Evolutionary conservation across 208 protist species (phyloP), one percentile per base, ranked within the genome.

Genomic region (Trypanosoma mega): DNA sequence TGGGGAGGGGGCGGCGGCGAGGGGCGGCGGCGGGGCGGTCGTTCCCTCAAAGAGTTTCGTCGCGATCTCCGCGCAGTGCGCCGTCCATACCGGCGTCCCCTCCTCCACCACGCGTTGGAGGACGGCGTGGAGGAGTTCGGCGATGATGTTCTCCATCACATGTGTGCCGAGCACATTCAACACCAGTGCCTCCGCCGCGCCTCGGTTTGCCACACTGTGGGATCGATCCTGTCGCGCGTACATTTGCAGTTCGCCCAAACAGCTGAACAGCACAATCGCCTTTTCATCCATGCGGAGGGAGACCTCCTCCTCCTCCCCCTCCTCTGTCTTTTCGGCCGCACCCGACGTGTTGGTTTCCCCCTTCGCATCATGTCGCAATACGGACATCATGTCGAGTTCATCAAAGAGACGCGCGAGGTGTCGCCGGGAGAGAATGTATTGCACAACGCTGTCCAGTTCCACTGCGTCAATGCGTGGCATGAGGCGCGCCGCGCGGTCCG

Each of bases 21-120:
- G 34, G 2, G 52, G 23, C 21, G 45, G 53, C 2, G 63, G 23
- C 33, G 20, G 2, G 18, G 63, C 20, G 24, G 44, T 45, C n/a
- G 63, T 69, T 31, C 53, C 63, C 24, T 69, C 63, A 55, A 69
- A 69, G 8, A 62, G n/a, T 48, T 69, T 69, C 9, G 56, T 11
- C 16, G 29, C 46, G 5, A 80, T 53, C 36, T 88, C 51, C 18
- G 58, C 56, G 58, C 81, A 67, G 57, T 79, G 74, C 30, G 72
- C 50, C 3, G 49, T 59, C 80, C 80, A 92, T 14, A 92, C 75
- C 3, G 84, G 76, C 4, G 72, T 68, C 7, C 73, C 76, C 62
- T 92, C 88, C 27, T 86, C 75, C 39, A 94, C 80, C 1, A 90
- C 69, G 18, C 71, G 64, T 70, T 94, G 84, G 68, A 94, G 58